phyloP scores from a whole-genome alignment of 1,284 basidiomycete genomes.

The Rhodotorula sp. region DNA sequence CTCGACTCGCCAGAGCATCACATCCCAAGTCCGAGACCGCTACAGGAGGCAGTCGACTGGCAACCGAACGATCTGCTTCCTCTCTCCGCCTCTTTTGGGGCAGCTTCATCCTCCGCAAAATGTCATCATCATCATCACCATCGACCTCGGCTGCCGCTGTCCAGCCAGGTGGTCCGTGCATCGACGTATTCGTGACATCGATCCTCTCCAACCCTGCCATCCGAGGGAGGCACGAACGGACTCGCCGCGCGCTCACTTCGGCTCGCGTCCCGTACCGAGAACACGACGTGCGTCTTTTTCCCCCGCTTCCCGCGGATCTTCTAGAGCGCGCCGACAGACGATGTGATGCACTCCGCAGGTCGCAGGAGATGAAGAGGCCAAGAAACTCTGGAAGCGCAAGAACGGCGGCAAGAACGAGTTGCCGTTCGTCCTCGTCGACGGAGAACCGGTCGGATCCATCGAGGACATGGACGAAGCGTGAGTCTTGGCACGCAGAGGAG shows the following conservation, averaged over 20 bases:
- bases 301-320: not conserved
- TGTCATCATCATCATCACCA: not conserved
- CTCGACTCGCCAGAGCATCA: too few species aligned
- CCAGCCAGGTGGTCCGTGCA: constrained; percentile 4
- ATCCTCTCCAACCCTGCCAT: constrained; percentile 34
- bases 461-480: constrained; percentile 41
- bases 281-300: constrained; percentile 32
- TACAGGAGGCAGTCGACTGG: not conserved
- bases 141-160: too few species aligned
- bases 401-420: constrained; percentile 34
- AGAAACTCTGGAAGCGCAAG: constrained; percentile 40
- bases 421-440: constrained; percentile 38
- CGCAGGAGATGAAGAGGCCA: constrained; percentile 35
- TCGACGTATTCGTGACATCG: constrained; percentile 39
- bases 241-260: constrained; percentile 12
- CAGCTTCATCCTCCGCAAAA: not conserved
- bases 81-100: not conserved
- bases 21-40: too few species aligned
- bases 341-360: constrained; percentile 10
- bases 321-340: not conserved
- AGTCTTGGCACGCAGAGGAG: not conserved
- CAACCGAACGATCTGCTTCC: not conserved
- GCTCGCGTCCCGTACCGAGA: constrained; percentile 21
- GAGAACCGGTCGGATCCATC: constrained; percentile 31
- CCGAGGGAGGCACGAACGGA: constrained; percentile 36